Conservation (phyloP, 2,329 filamentous ascomycete genomes). For the Penicillium decumbens region DNA sequence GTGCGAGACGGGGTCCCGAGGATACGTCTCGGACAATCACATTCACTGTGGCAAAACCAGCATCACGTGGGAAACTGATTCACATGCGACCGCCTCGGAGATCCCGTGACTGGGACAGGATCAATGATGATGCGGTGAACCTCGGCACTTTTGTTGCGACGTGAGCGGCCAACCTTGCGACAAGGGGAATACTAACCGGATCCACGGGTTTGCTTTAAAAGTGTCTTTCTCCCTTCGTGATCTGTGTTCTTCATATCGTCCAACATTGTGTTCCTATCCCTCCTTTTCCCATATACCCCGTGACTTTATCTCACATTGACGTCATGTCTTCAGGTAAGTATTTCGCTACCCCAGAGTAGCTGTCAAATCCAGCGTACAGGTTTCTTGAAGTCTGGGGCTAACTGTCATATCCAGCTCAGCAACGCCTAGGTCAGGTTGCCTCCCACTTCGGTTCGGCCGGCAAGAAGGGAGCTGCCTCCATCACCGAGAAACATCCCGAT, state of each 20-base stretch:
- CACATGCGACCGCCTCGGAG: conserved; percentile 6
- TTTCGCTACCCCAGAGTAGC: background rate
- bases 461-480: conserved; percentile 33
- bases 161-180: conserved; percentile 6
- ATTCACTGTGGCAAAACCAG: background rate
- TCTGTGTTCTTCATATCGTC: background rate
- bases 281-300: conserved; percentile 2
- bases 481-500: conserved; percentile 52
- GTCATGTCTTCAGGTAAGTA: conserved; percentile 44
- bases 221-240: background rate
- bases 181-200: conserved; percentile 14
- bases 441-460: conserved; percentile 49
- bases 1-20: background rate
- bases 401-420: conserved; percentile 44
- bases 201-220: conserved; percentile 15
- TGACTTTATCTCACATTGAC: conserved; percentile 20
- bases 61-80: conserved; percentile 6
- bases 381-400: conserved; percentile 1
- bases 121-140: conserved; percentile 21
- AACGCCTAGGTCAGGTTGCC: conserved; percentile 56
- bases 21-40: no score
- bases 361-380: background rate
- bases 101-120: conserved; percentile 16
- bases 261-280: background rate
- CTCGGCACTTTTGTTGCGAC: conserved; percentile 7